Evolutionary conservation across 2,329 filamentous ascomycete species (phyloP), one percentile per base, ranked within the genome.

Genomic region (Hymenoscyphus occultus): DNA sequence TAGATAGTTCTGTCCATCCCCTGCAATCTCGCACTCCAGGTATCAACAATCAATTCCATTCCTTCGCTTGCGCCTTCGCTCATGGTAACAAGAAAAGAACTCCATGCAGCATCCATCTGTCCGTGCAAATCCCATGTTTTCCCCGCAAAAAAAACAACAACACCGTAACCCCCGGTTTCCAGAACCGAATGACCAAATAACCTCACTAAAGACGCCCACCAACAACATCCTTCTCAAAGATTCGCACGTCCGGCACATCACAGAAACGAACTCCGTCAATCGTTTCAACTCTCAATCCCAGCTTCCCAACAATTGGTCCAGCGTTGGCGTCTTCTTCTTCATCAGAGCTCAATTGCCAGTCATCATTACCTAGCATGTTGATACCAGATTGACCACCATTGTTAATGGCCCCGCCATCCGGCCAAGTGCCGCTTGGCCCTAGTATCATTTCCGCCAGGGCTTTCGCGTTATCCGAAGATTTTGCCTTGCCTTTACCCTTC

Each of bases 171-270:
- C 48, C 48, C 48, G 19, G 48, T 28, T 54, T 28, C 48, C 48
- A 54, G 19, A 54, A 54, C 48, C 48, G 19, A 54, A 54, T 54
- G 10, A 35, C 13, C n/a, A 45, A 45, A 13, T 19, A 54, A 28
- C 7, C 22, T 51, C 22, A 57, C 14, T 39, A 57, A 13, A 84
- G 70, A 28, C 77, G 74, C 1, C 80, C 81, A 28, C 69, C 68
- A 39, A 81, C 77, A 59, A 87, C 75, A 71, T 86, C 84, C 74
- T 86, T 86, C 70, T 84, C 80, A 68, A 87, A 88, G 60, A 88
- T 86, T 67, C 78, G 79, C 42, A 86, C 79, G 0, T 79, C 83
- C 68, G 68, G 75, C 5, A 82, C 74, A 57, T 83, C 80, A 59
- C 78, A 80, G 66, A 82, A 82, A 6, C 74, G 73, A 9, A 80